Conservation (phyloP, 257 asterid genomes). For the Nemophila menziesii region DNA sequence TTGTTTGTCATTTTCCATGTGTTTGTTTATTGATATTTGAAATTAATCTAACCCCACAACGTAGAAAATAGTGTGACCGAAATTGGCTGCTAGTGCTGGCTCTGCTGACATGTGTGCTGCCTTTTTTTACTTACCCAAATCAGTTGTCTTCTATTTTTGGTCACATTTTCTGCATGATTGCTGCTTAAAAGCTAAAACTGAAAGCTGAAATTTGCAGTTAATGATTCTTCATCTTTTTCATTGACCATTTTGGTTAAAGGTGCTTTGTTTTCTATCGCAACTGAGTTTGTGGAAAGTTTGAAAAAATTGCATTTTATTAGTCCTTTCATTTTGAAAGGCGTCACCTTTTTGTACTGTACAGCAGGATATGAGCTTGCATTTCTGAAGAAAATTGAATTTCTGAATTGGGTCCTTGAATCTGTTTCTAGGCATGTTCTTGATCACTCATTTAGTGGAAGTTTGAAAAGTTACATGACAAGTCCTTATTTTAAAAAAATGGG, state of each 20-base stretch:
- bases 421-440: too few species aligned
- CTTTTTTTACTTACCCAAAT: not conserved
- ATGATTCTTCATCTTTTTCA: not conserved
- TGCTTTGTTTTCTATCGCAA: not conserved
- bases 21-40: constrained; percentile 9
- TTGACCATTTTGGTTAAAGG: not conserved
- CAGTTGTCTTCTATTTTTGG: not conserved
- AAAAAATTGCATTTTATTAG: not conserved
- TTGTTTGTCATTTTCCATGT: constrained; percentile 7
- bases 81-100: constrained; percentile 30
- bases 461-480: too few species aligned
- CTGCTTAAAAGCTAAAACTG: constrained; percentile 15
- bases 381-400: too few species aligned
- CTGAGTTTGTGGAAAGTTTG: not conserved
- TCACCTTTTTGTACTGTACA: not conserved
- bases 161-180: constrained; percentile 3
- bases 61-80: not conserved
- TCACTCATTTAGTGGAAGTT: too few species aligned
- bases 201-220: not conserved
- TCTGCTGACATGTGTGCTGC: constrained; percentile 27
- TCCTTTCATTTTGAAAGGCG: not conserved
- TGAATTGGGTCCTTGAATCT: too few species aligned
- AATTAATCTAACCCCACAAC: constrained; percentile 9
- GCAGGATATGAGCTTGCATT: too few species aligned
- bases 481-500: too few species aligned